phyloP scores from a whole-genome alignment of 352 stramenopile species.

The Phytophthora pini region DNA sequence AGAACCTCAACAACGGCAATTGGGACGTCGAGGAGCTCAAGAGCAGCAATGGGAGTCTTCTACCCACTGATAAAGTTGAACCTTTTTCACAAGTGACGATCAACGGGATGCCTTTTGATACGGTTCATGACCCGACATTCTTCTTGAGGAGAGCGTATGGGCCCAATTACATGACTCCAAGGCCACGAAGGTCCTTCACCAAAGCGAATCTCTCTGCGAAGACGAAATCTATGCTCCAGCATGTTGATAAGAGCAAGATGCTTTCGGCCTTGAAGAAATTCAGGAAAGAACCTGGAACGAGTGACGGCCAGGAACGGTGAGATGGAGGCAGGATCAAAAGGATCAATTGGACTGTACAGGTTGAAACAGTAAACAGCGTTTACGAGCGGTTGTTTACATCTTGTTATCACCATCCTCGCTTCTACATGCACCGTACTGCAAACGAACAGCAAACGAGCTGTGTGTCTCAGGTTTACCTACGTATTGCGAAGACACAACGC shows the following conservation, averaged over 20 bases:
- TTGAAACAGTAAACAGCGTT: not conserved
- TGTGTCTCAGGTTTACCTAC: slow-evolving; percentile 1
- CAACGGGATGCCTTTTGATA: slow-evolving; percentile 46
- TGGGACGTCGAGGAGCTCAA: slow-evolving; percentile 34
- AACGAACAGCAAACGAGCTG: not conserved
- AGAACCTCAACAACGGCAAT: slow-evolving; percentile 13
- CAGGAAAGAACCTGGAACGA: not conserved
- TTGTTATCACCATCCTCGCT: not conserved
- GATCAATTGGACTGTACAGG: not conserved
- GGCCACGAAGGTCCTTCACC: not conserved
- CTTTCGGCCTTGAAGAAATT: not conserved
- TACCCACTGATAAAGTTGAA: slow-evolving; percentile 24
- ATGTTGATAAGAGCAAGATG: slow-evolving; percentile 2
- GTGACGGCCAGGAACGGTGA: too few relatives aligned
- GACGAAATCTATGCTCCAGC: not conserved
- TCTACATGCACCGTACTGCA: not conserved
- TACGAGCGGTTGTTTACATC: not conserved
- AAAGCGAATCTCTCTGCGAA: not conserved
- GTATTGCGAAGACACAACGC: not conserved
- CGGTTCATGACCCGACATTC: slow-evolving; percentile 37
- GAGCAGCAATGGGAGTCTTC: slow-evolving; percentile 8
- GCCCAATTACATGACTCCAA: slow-evolving; percentile 42
- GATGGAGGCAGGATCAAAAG: too few relatives aligned
- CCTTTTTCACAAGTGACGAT: slow-evolving; percentile 37
- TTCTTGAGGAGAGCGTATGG: slow-evolving; percentile 46